Base-by-base conservation (phyloP, 495 filamentous ascomycete genomes). In the Lineolata rhizophorae region DNA sequence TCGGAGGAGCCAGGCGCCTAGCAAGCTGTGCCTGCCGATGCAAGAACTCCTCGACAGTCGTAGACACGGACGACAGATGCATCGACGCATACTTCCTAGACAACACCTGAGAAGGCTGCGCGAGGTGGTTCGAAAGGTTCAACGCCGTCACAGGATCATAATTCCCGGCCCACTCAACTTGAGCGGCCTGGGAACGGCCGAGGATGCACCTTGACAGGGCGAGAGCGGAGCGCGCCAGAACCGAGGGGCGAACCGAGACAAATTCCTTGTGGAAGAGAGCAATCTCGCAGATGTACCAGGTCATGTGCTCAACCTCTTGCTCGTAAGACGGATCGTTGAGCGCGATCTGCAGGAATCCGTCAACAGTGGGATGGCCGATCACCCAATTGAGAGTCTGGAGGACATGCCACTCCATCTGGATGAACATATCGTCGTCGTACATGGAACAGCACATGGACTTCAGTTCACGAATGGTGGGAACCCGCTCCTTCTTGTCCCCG, bases 341-440 rank as follows among this genome's bases (percentile, higher is more conserved):
- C 17, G 70, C 67, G 36, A 92, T 49, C 41, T 91, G 73, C 25
- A 93, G 62, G 55, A 94, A 99, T 47, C 67, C 74, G 50, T 95
- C 84, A 33, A 93, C 77, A 19, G 87, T 94, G 1, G 87, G 83
- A 58, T 93, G 84, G 25, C 87, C 87, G 41, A 99, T 74, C 42
- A 73, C 69, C 90, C 90, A 99, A 38, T 79, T 76, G 37, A 99
- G 64, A n/a, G 87, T 95, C 55, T 91, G 83, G 42, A 99, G 63
- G 6, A 99, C 87, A 52, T 99, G 87, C 85, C 91, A 94, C 53
- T 99, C 87, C 90, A 99, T 95, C 55, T 99, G 87, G 11, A 79
- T 84, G 56, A 99, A 99, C 87, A 99, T 95, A 49, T 93, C 87
- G 10, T 93, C 84, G 50, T 99, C 87, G 51, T 99, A 99, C 16